Base-by-base conservation (phyloP, 306 rosid genomes). In the Vigna hirtella region DNA sequence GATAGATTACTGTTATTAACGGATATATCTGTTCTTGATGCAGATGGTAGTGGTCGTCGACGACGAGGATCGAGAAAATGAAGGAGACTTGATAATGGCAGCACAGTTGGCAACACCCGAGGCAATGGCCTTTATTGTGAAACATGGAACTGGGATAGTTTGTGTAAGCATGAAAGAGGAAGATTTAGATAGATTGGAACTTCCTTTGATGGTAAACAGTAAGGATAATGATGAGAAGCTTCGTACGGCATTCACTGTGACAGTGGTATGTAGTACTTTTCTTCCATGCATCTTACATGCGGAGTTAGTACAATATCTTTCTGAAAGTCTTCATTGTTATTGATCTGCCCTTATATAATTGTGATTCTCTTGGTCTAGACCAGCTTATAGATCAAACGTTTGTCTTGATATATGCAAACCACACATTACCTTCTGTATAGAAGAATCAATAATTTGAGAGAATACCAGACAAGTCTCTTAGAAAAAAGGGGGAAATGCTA, bases 121-220 rank as follows among this genome's bases (percentile, higher is more conserved):
- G 78, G 98, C 98, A 79, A 91, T 93, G 98, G 98, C 98, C 74
- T 93, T 93, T 76, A 89, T 93, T 76, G 98, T 93, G 6, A 93
- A 91, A 85, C 86, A 93, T 77, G 96, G 98, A 74, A 93, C 94
- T 68, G 98, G 98, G 30, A 93, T 93, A 77, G 87, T 93, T 59
- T 93, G 98, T 49, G 93, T 93, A 20, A 91, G 96, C 84, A 93
- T 93, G 94, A 88, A 70, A 70, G 96, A 81, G 49, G 91, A 89
- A 79, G 93, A 89, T 86, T 84, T 93, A 57, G 93, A 93, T 85
- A 89, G 93, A 79, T 79, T 93, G 82, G 85, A 88, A 59, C 89
- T 93, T 74, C 98, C 98, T 82, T 77, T 90, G 79, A 93, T 93
- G 98, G 98, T 93, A 55, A 81, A 86, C 74, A 88, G 88, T 55